Base-by-base conservation (phyloP, 495 filamentous ascomycete genomes). In the Parmelia sp. region DNA sequence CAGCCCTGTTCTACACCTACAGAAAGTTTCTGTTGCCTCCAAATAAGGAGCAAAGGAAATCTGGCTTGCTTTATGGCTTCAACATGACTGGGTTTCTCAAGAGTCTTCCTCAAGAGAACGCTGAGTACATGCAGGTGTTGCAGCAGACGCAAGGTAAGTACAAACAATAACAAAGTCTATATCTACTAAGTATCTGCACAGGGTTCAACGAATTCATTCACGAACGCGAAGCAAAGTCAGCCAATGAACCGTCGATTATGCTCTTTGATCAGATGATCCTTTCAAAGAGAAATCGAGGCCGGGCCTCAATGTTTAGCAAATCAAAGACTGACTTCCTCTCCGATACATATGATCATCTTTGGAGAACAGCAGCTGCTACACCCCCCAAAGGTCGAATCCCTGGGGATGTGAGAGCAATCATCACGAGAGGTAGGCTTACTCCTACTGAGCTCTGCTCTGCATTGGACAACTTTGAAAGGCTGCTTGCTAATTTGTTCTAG, bases 121-220 rank as follows among this genome's bases (percentile, higher is more conserved):
- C 90, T 37, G 90, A 96, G 56, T 98, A 97, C 71, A 86, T 92
- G 67, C 76, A 77, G 60, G 87, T 93, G 80, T 82, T 98, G 72
- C 89, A 90, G 72, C 89, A 98, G 67, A 98, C 93, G 7, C 94
- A 98, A 85, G 88, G 90, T 92, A 79, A 72, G 81, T 68, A 37
- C n/a, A 47, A 35, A 44, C 17, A n/a, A 55, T 39, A 21, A 44
- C 33, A 25, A 4, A 17, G 40, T 25, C 21, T 51, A 10, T 17
- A 49, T 19, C 61, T 68, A 45, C 67, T 72, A 58, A 58, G 71
- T 57, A 42, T n/a, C 40, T 44, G 27, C 23, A 25, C 57, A 93
- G 92, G 82, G 21, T 97, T 98, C 75, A 96, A 96, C 71, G 91
- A 97, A 74, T 98, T 97, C 71, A 93, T 97, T 70, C 90, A 95